phyloP scores from a whole-genome alignment of 2,329 filamentous ascomycete genomes.

The Ophiostoma triangulosporum region DNA sequence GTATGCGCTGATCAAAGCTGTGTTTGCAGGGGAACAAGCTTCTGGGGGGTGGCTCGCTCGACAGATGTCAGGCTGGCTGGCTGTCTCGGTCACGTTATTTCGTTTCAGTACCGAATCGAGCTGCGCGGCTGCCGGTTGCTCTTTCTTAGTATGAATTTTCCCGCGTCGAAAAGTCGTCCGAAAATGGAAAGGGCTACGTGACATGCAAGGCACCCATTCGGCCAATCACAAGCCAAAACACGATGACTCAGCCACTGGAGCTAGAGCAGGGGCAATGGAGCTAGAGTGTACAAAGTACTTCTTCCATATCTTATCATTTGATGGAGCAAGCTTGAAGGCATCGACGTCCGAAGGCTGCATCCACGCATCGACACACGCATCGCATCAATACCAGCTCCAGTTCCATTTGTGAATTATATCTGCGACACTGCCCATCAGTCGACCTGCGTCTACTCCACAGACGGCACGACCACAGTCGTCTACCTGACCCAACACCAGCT shows the following conservation, averaged over 20 bases:
- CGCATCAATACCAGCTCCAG: neutral
- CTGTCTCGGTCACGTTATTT: neutral
- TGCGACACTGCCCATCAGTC: neutral
- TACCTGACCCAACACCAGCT: neutral
- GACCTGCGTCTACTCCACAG: neutral
- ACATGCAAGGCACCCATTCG: neutral
- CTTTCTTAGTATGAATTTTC: conserved; percentile 7
- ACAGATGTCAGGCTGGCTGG: neutral
- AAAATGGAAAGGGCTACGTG: neutral
- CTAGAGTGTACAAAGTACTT: too few species aligned
- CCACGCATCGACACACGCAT: neutral
- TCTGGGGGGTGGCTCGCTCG: neutral
- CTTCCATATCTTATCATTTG: too few species aligned
- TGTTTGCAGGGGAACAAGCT: neutral
- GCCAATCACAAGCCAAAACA: neutral
- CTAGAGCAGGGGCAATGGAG: neutral
- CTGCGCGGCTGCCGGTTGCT: neutral
- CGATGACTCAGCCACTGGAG: neutral
- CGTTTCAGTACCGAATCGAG: neutral
- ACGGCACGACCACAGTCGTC: neutral
- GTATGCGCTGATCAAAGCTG: neutral
- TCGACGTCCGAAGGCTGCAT: neutral
- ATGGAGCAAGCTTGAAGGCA: neutral
- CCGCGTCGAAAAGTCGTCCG: conserved; percentile 3
- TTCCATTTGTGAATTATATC: neutral